Conservation (phyloP, 805 yeast species). For the Spencermartinsiella europaea region DNA sequence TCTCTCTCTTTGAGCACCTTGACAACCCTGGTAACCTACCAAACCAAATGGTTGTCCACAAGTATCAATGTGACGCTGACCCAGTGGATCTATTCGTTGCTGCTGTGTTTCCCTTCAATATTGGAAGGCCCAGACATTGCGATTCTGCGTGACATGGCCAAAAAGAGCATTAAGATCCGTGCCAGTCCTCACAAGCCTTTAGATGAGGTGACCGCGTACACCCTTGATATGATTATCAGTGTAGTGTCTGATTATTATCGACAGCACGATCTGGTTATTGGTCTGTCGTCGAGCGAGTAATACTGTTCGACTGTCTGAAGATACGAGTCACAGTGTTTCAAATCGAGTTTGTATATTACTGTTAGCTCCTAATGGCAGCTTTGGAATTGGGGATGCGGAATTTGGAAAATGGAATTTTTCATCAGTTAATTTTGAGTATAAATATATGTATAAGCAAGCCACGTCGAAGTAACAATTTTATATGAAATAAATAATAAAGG, state of each 20-base stretch:
- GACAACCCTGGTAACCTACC: constrained; percentile 38
- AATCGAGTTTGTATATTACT: too few species aligned
- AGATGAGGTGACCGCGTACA: constrained; percentile 17
- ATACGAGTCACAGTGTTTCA: too few species aligned
- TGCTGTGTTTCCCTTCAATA: constrained; percentile 37
- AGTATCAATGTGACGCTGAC: constrained; percentile 27
- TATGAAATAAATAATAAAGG: too few species aligned
- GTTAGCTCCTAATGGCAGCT: too few species aligned
- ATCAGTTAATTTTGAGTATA: too few species aligned
- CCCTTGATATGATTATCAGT: constrained; percentile 20
- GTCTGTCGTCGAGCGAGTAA: too few species aligned
- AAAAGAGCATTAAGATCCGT: constrained; percentile 27
- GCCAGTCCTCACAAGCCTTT: constrained; percentile 10
- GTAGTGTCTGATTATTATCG: constrained; percentile 19
- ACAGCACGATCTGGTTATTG: constrained; percentile 10
- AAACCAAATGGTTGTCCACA: constrained; percentile 39
- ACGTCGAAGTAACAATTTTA: too few species aligned
- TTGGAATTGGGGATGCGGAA: too few species aligned
- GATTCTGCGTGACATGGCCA: constrained; percentile 38
- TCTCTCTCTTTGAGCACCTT: constrained; percentile 35
- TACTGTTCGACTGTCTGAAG: too few species aligned
- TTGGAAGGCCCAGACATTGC: constrained; percentile 37
- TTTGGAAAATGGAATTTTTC: too few species aligned
- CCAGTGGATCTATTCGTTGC: constrained; percentile 39
- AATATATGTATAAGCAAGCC: too few species aligned